A percentile compares a stretch with the other conserved stretches of the same genome.
Conservation (phyloP, 2,329 filamentous ascomycete genomes). For the Rugonectria rugulosa region DNA sequence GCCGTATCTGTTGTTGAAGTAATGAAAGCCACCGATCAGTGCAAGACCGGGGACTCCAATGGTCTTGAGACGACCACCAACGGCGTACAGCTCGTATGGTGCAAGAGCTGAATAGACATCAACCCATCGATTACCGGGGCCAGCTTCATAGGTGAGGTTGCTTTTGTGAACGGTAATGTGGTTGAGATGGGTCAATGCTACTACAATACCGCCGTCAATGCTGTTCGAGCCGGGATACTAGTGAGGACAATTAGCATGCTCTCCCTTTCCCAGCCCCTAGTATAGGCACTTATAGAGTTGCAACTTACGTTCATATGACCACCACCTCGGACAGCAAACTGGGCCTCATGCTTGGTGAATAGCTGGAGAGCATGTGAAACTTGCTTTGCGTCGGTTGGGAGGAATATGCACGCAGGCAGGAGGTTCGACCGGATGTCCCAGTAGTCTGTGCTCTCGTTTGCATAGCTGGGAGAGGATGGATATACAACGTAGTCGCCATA, state of each 20-base stretch:
- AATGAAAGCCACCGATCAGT: conserved; percentile 29
- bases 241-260: not conserved
- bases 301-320: conserved; percentile 30
- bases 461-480: conserved; percentile 5
- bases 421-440: conserved; percentile 9
- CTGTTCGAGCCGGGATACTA: conserved; percentile 26
- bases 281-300: not conserved
- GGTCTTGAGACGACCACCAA: conserved; percentile 26
- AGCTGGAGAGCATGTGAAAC: not conserved
- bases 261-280: too few relatives aligned
- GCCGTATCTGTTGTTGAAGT: conserved; percentile 37
- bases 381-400: not conserved
- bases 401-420: conserved; percentile 6
- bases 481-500: too few relatives aligned
- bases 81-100: conserved; percentile 14
- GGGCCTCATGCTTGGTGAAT: not conserved
- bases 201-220: conserved; percentile 23
- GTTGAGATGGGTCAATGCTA: conserved; percentile 28
- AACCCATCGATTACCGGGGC: conserved; percentile 29
- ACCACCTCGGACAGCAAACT: conserved; percentile 31
- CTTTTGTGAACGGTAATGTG: conserved; percentile 18
- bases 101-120: conserved; percentile 25
- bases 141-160: conserved; percentile 23
- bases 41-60: conserved; percentile 30
- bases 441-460: not conserved